phyloP scores from a whole-genome alignment of 345 rosid genomes.

The Linum trigynum region DNA sequence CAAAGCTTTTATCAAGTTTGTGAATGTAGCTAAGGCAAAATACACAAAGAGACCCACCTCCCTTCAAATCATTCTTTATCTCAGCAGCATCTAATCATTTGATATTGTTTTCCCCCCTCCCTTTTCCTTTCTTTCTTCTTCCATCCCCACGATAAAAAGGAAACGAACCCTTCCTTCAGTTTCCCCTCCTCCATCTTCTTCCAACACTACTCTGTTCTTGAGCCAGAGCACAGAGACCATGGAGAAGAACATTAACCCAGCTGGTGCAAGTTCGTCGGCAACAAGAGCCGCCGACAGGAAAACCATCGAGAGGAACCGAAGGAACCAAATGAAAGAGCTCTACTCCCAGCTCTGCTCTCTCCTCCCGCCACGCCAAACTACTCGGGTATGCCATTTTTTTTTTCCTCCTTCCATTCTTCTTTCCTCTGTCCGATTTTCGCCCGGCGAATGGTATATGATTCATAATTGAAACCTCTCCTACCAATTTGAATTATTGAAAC shows the following conservation, averaged over 20 bases:
- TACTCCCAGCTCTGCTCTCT: constrained; percentile 44
- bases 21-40: too few relatives aligned
- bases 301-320: constrained; percentile 45
- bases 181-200: neutral
- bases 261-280: constrained; percentile 15
- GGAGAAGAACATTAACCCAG: constrained; percentile 32
- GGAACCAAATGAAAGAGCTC: constrained; percentile 57
- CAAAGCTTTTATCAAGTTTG: too few relatives aligned
- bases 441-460: too few relatives aligned
- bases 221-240: neutral
- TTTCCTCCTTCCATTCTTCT: neutral
- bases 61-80: constrained; percentile 11
- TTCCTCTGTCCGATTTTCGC: neutral
- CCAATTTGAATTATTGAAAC: too few relatives aligned
- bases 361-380: constrained; percentile 24
- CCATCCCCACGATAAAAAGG: neutral
- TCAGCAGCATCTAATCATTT: constrained; percentile 16
- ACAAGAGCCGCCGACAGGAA: constrained; percentile 39
- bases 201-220: neutral
- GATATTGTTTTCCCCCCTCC: neutral
- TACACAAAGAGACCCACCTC: constrained; percentile 16
- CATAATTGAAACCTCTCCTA: too few relatives aligned
- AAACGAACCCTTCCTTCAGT: neutral
- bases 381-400: constrained; percentile 14
- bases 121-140: constrained; percentile 10